A percentile compares a stretch with the other conserved stretches of the same genome.
phyloP scores from a whole-genome alignment of 2,329 filamentous ascomycete species.

The Aspergillus sp. region DNA sequence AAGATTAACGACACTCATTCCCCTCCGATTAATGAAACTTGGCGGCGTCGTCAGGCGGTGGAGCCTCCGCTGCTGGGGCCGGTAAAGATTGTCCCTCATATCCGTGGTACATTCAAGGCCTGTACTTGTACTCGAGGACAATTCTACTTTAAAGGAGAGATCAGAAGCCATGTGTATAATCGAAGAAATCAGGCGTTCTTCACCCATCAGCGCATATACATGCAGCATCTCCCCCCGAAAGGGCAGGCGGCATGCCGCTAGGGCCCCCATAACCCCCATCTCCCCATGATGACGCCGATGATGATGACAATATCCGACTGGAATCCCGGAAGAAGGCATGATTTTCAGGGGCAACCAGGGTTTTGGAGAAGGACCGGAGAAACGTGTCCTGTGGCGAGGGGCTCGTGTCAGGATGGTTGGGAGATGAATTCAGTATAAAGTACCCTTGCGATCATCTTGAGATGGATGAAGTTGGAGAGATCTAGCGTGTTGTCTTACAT shows the following conservation, averaged over 20 bases:
- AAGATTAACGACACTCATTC: neutral
- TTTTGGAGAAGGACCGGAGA: neutral
- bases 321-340: slow-evolving; percentile 13
- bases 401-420: too few relatives aligned
- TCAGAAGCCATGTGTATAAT: too few relatives aligned
- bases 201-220: too few relatives aligned
- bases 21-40: neutral
- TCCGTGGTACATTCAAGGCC: neutral
- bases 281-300: neutral
- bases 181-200: too few relatives aligned
- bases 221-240: too few relatives aligned
- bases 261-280: neutral
- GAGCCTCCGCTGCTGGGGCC: slow-evolving; percentile 5
- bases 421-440: too few relatives aligned
- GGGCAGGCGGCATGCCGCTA: neutral
- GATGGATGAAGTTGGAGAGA: too few relatives aligned
- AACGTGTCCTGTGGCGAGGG: too few relatives aligned
- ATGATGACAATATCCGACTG: neutral
- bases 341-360: slow-evolving; percentile 21
- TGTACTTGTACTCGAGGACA: too few relatives aligned
- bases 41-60: slow-evolving; percentile 13
- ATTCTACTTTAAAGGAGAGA: too few relatives aligned
- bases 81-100: neutral
- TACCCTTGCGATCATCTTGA: too few relatives aligned
- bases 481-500: too few relatives aligned